A percentile compares a stretch with the other conserved stretches of the same genome.
Evolutionary conservation across 202 grass and related monocot genomes (phyloP).

Genomic region (Schoenoplectus tabernaemontani): DNA sequence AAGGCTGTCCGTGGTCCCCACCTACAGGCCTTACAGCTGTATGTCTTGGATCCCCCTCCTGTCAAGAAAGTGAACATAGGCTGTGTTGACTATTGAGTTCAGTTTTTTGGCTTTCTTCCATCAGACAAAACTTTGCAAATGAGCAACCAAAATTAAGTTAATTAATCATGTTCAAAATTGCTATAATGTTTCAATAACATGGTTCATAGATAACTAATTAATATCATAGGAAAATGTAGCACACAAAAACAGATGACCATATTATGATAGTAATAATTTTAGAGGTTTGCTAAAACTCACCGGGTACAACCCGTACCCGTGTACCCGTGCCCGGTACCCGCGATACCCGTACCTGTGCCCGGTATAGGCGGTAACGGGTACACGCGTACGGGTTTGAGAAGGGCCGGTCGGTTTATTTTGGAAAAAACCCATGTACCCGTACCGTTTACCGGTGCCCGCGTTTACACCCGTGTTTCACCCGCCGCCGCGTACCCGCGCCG

Average conservation of each 20-base stretch:
- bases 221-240: neutral
- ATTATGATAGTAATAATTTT: neutral
- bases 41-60: neutral
- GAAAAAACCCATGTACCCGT: too few species aligned
- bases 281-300: too few species aligned
- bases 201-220: too few species aligned
- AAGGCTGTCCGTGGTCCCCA: neutral
- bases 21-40: neutral
- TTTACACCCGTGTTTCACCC: too few species aligned
- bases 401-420: too few species aligned
- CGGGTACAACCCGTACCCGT: too few species aligned
- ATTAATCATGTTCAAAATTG: neutral
- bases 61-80: neutral
- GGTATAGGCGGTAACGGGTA: too few species aligned
- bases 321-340: too few species aligned
- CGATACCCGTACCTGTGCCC: too few species aligned
- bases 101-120: neutral
- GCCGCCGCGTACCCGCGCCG: too few species aligned
- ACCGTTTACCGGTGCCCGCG: too few species aligned
- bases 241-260: neutral
- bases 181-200: neutral
- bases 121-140: neutral
- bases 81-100: neutral
- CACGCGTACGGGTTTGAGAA: too few species aligned
- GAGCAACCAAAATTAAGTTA: neutral